Base-by-base conservation (phyloP, 306 rosid genomes). In the Gleditsia sinensis region DNA sequence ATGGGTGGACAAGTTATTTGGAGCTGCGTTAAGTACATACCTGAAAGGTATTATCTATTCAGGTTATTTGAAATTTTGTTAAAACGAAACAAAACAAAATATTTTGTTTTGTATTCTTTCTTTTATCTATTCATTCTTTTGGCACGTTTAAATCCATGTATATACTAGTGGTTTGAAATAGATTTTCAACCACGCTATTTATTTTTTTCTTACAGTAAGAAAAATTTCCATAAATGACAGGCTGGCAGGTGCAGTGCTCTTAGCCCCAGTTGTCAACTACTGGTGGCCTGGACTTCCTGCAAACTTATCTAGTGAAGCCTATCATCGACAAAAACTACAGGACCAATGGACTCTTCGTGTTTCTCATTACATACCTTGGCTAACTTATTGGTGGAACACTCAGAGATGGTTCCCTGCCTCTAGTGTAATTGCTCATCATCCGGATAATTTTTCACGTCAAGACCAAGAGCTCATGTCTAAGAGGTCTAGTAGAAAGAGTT, bases 311-410 rank as follows among this genome's bases (percentile, higher is more conserved):
- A 66, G 45, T 1, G 88, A 87, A 80, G 92, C 82, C 34, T 91
- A 43, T 85, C 1, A 57, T 43, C 76, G 50, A 60, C 54, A 69
- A 27, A 71, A 49, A 37, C 70, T 17, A 37, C 86, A 14, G 63
- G 98, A 94, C 77, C 97, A 82, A 55, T 94, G 96, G 97, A 76
- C 88, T 7, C 11, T 84, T 54, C 88, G 97, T 63, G 90, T 94
- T 21, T 82, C 88, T 43, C 96, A 91, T 86, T 78, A 91, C 67
- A 20, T 54, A 3, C 97, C 98, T 1, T 90, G 95, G 97, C 93
- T 94, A 56, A 90, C 96, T 32, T 84, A 91, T 75, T 90, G 96
- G 94, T 91, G 98, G 98, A 87, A 90, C 78, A 90, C 97, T 50
- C 95, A 94, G 77, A 86, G 57, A 76, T 92, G 91, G 95, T 90